Percentiles rank a stretch among this genome's conserved stretches.
Evolutionary conservation across 768 basidiomycete genomes (phyloP).

Genomic region (Lactarius indigo): DNA sequence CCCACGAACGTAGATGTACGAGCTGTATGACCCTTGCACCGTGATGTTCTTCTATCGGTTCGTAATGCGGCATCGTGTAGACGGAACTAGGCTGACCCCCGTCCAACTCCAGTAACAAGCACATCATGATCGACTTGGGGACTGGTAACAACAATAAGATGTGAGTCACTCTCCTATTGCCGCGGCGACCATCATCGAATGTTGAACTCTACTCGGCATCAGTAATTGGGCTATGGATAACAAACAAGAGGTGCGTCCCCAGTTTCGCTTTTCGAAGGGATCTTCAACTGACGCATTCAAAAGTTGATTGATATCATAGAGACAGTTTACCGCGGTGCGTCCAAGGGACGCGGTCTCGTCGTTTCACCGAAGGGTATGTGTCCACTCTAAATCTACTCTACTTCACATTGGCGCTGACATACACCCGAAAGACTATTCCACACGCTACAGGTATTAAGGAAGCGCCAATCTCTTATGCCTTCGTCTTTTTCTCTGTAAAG

Average conservation of each 20-base stretch:
- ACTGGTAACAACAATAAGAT: constrained; percentile 99
- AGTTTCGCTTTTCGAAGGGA: not conserved
- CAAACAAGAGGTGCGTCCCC: constrained; percentile 80
- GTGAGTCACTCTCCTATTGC: constrained; percentile 44
- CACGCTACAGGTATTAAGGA: constrained; percentile 67
- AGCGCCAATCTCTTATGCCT: not conserved
- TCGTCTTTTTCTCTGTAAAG: not conserved
- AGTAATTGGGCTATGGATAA: constrained; percentile 99
- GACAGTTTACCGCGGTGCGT: constrained; percentile 96
- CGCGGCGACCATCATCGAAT: not conserved
- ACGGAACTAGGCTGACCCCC: not conserved
- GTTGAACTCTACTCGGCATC: constrained; percentile 8
- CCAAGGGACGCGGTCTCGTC: constrained; percentile 96
- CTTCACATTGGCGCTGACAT: not conserved
- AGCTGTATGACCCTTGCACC: constrained; percentile 94
- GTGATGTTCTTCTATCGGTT: constrained; percentile 99
- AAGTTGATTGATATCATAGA: constrained; percentile 97
- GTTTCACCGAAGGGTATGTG: constrained; percentile 88
- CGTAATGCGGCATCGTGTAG: not conserved
- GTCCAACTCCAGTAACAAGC: constrained; percentile 71
- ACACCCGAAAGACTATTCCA: constrained; percentile 65
- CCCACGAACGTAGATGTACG: constrained; percentile 76
- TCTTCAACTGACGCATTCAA: not conserved
- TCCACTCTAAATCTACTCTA: not conserved
- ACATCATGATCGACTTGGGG: constrained; percentile 99